Evolutionary conservation across 2,329 filamentous ascomycete species (phyloP), one percentile per base, ranked within the genome.

Genomic region (Hysterium pulicare): DNA sequence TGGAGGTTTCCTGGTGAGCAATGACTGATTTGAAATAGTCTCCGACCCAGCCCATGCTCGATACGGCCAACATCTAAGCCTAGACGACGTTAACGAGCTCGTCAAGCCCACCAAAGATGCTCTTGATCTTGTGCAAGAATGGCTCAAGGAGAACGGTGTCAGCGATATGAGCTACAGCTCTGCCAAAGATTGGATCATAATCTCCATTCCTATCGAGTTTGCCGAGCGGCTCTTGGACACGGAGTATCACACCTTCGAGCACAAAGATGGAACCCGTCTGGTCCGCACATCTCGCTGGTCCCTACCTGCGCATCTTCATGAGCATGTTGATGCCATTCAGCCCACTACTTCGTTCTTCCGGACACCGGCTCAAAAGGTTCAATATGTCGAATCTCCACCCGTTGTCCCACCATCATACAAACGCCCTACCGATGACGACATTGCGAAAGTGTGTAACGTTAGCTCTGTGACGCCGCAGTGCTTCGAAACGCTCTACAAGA

Each of bases 261-360:
- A 80, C 51, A 52, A 67, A 38, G 74, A 81, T 54, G 79, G 79
- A n/a, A 59, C 70, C 2, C 56, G 69, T 9, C 55, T 81, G 6
- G 69, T 76, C 13, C 73, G 79, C 33, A 71, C 79, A 0, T 72
- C 75, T 1, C 62, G 69, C 31, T 83, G 79, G 78, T 81, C 78
- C 33, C 71, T 83, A 4, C 79, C 79, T 13, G 55, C 53, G 24
- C 74, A 82, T 53, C 67, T 82, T 4, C 78, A 82, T 53, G 67
- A 71, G 37, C 77, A 79, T 53, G 75, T 82, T 47, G 77, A 81
- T 53, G 72, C 76, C 10, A 75, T 82, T 20, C 78, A 82, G 56
- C 79, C 79, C 2, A 82, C 79, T 1, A 82, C 73, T 37, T 78
- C 77, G 0, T 82, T 82, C 66, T 76, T 66, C 52, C 61, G 55